phyloP scores from a whole-genome alignment of 441 rosid genomes.

The Euphorbia celastroides region DNA sequence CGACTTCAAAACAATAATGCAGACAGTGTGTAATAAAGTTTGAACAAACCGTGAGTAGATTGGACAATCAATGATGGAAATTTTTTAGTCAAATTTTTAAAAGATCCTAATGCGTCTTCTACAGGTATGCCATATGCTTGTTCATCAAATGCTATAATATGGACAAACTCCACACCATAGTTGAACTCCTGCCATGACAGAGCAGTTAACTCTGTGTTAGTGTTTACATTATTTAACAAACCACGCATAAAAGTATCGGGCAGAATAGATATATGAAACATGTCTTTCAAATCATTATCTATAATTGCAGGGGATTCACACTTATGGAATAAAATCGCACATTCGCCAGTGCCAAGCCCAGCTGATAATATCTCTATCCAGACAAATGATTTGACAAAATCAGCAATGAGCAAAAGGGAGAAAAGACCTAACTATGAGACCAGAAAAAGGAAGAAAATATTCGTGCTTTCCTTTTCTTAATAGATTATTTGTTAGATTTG shows the following conservation, averaged over 20 bases:
- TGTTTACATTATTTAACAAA: constrained; percentile 4
- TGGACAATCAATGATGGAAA: constrained; percentile 76
- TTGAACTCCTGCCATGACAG: constrained; percentile 63
- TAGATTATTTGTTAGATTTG: neutral
- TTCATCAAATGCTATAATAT: constrained; percentile 56
- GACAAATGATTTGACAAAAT: constrained; percentile 2
- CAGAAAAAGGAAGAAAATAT: neutral
- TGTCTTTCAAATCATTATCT: neutral
- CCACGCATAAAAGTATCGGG: neutral
- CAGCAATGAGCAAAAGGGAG: neutral
- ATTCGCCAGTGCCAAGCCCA: neutral
- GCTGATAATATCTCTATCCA: neutral
- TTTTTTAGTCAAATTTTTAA: constrained; percentile 39
- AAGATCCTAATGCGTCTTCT: constrained; percentile 62
- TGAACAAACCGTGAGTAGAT: constrained; percentile 59
- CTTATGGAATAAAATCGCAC: neutral
- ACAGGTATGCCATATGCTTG: constrained; percentile 41
- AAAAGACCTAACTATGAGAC: neutral
- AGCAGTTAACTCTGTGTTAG: constrained; percentile 15
- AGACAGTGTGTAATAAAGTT: constrained; percentile 5
- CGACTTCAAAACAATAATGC: constrained; percentile 1
- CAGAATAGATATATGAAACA: neutral
- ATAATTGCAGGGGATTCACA: neutral
- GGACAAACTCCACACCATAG: constrained; percentile 78
- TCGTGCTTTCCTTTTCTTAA: neutral